These are phyloP conservation scores for Aphanomyces cochlioides DNA, from an alignment of 352 stramenopile species.

Conservation along the genomic window DNA sequence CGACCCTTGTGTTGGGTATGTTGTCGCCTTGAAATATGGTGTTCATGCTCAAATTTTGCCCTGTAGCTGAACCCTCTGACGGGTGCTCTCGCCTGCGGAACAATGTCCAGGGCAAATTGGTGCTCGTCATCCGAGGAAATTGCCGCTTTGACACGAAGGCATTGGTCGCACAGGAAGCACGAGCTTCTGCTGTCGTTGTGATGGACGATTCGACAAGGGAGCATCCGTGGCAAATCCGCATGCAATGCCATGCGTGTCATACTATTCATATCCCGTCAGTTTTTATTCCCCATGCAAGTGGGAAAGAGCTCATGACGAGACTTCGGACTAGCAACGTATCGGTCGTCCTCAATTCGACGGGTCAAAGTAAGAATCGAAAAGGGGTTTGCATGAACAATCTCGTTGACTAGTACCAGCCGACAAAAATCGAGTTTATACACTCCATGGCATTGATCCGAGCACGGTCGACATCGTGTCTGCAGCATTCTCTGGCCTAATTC, in stretches of 20 bases:
- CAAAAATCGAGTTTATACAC: neutral
- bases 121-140: conserved; percentile 9
- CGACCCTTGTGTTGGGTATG: conserved; percentile 2
- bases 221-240: conserved; percentile 21
- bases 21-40: neutral
- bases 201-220: conserved; percentile 22
- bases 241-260: conserved; percentile 1
- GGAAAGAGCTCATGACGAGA: neutral
- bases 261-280: neutral
- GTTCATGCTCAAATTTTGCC: neutral
- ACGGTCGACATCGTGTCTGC: neutral
- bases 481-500: conserved; percentile 6
- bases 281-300: conserved; percentile 21
- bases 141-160: conserved; percentile 28
- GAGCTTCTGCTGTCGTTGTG: conserved; percentile 17
- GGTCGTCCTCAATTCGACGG: conserved; percentile 14
- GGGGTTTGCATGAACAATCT: neutral
- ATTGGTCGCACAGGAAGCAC: neutral
- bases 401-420: neutral
- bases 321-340: neutral
- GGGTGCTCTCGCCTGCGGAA: neutral
- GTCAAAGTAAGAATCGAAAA: conserved; percentile 6
- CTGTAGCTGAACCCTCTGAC: neutral
- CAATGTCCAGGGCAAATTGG: neutral
- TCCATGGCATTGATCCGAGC: neutral